phyloP scores from a whole-genome alignment of 2,329 filamentous ascomycete species.

The Microcera coccophila region DNA sequence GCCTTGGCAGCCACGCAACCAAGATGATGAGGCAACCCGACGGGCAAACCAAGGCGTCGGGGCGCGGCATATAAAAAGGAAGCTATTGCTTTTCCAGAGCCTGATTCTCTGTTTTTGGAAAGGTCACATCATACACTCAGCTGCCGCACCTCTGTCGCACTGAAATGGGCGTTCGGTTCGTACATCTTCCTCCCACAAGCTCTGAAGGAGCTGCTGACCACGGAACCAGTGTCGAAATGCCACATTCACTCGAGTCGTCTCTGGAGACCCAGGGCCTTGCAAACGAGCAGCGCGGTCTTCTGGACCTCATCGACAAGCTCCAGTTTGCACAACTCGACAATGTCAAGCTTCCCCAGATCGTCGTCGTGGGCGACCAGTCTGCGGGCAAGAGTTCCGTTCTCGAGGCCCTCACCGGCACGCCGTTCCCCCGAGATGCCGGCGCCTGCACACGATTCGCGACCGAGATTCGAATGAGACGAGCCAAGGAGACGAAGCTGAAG shows the following conservation, averaged over 20 bases:
- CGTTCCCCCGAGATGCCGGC: slow-evolving; percentile 56
- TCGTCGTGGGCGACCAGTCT: slow-evolving; percentile 62
- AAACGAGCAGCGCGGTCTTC: slow-evolving; percentile 52
- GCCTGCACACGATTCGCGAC: slow-evolving; percentile 61
- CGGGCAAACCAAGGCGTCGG: background rate
- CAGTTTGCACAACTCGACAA: slow-evolving; percentile 50
- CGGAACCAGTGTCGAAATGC: slow-evolving; percentile 30
- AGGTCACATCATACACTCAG: background rate
- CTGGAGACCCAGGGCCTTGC: slow-evolving; percentile 48
- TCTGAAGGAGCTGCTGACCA: slow-evolving; percentile 11
- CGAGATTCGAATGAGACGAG: slow-evolving; percentile 52
- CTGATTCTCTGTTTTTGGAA: background rate
- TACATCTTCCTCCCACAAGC: background rate
- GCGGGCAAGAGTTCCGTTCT: slow-evolving; percentile 62
- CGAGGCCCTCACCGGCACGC: slow-evolving; percentile 59
- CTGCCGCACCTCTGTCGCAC: background rate
- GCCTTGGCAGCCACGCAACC: slow-evolving; percentile 1
- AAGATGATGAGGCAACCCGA: slow-evolving; percentile 1
- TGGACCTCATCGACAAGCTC: slow-evolving; percentile 56
- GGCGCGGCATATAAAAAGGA: background rate
- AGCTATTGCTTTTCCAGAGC: background rate
- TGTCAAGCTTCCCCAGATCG: slow-evolving; percentile 56
- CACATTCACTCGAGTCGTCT: slow-evolving; percentile 45
- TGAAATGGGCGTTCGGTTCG: background rate
- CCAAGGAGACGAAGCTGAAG: slow-evolving; percentile 42